Percentiles rank a stretch among this genome's conserved stretches.
Evolutionary conservation across 495 filamentous ascomycete species (phyloP).

Genomic region (Hyaloscypha bicolor): DNA sequence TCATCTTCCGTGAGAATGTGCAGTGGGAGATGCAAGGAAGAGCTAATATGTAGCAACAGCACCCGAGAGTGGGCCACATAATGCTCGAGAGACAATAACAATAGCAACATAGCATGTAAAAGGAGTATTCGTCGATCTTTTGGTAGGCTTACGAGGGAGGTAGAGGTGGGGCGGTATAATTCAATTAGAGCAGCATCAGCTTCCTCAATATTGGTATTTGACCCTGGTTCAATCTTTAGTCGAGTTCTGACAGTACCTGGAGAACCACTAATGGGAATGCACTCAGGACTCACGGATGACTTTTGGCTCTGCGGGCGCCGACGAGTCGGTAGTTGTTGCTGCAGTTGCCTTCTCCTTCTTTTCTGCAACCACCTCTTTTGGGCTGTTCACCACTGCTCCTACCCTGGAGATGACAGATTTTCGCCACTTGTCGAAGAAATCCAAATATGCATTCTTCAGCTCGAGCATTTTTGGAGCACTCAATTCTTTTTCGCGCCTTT

Average conservation of each 20-base stretch:
- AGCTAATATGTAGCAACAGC: conserved; percentile 68
- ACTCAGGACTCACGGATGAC: conserved; percentile 24
- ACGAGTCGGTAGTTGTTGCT: conserved; percentile 23
- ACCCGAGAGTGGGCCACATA: conserved; percentile 78
- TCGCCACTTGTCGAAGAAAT: conserved; percentile 40
- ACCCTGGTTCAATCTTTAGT: conserved; percentile 30
- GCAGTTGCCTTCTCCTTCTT: conserved; percentile 23
- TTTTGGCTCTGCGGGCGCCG: conserved; percentile 30
- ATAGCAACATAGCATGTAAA: conserved; percentile 64
- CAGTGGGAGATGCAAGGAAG: conserved; percentile 66
- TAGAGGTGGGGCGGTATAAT: conserved; percentile 48
- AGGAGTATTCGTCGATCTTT: conserved; percentile 50
- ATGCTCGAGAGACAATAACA: conserved; percentile 79
- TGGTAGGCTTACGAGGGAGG: conserved; percentile 41
- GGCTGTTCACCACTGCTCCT: conserved; percentile 34
- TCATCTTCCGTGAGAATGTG: conserved; percentile 72
- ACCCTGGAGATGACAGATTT: conserved; percentile 37
- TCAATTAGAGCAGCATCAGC: conserved; percentile 41
- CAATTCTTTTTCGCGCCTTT: conserved; percentile 37
- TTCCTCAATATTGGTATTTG: conserved; percentile 36
- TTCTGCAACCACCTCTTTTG: conserved; percentile 23
- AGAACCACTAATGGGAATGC: not conserved
- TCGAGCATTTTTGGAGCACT: conserved; percentile 39
- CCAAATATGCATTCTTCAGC: conserved; percentile 35
- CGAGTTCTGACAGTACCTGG: not conserved